Evolutionary conservation across 441 rosid species (phyloP).

Genomic region (Capsella rubella): DNA sequence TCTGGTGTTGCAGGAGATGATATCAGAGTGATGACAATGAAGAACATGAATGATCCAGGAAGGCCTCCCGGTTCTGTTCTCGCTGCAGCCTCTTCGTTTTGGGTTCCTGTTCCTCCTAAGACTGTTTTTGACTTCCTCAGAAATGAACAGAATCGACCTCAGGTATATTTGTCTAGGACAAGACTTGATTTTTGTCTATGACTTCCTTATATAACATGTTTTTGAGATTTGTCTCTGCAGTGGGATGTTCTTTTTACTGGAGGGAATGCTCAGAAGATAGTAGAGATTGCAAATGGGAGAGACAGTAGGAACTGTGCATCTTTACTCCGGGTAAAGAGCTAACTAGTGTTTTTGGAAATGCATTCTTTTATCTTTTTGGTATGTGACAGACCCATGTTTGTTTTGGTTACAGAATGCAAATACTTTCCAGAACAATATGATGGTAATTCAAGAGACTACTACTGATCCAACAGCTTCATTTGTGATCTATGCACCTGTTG

Average conservation of each 20-base stretch:
- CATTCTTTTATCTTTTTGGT: not conserved
- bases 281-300: conserved; percentile 80
- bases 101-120: conserved; percentile 81
- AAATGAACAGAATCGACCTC: conserved; percentile 66
- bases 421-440: conserved; percentile 74
- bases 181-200: conserved; percentile 4
- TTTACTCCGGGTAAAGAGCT: conserved; percentile 69
- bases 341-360: not conserved
- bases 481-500: conserved; percentile 85
- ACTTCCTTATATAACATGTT: conserved; percentile 13
- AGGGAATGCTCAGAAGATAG: conserved; percentile 72
- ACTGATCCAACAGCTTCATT: conserved; percentile 69
- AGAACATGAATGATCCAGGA: conserved; percentile 82
- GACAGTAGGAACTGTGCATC: conserved; percentile 85
- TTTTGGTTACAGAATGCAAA: conserved; percentile 54
- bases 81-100: conserved; percentile 89
- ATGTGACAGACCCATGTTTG: not conserved
- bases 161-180: conserved; percentile 48
- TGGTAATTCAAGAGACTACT: conserved; percentile 83
- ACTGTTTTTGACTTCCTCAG: conserved; percentile 81
- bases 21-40: conserved; percentile 80
- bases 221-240: conserved; percentile 50
- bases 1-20: conserved; percentile 76
- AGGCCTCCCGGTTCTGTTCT: conserved; percentile 85
- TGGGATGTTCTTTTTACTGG: conserved; percentile 91